Conservation (phyloP, 306 rosid species). For the Malus orientalis region DNA sequence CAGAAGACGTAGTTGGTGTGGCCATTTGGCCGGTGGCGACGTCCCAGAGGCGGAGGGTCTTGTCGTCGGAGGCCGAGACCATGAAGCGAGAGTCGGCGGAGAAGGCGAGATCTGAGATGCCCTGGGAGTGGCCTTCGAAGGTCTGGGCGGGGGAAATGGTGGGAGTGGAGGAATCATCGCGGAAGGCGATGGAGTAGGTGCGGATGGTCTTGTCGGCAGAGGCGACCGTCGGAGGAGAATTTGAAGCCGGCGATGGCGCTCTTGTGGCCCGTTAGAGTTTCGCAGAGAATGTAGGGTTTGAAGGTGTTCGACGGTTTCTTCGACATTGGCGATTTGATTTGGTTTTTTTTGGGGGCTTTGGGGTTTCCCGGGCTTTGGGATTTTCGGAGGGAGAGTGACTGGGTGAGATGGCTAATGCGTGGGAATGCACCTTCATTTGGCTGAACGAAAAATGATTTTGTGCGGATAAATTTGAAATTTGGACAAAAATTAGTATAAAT, state of each 20-base stretch:
- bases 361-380: not conserved
- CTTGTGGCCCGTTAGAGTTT: slow-evolving; percentile 69
- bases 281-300: slow-evolving; percentile 50
- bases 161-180: slow-evolving; percentile 29
- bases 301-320: slow-evolving; percentile 28
- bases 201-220: slow-evolving; percentile 95
- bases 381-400: not conserved
- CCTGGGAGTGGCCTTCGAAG: slow-evolving; percentile 74
- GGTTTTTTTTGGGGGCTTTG: not conserved
- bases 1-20: slow-evolving; percentile 92
- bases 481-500: too few species aligned
- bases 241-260: slow-evolving; percentile 75
- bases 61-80: slow-evolving; percentile 93
- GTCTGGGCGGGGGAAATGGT: slow-evolving; percentile 58
- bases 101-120: slow-evolving; percentile 88
- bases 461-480: too few species aligned
- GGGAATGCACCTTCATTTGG: too few species aligned
- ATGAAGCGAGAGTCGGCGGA: slow-evolving; percentile 79
- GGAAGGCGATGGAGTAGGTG: slow-evolving; percentile 43
- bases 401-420: too few species aligned
- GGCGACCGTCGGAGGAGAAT: slow-evolving; percentile 77
- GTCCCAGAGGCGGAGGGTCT: slow-evolving; percentile 90
- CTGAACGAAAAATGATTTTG: too few species aligned
- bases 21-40: slow-evolving; percentile 68
- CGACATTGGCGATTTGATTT: slow-evolving; percentile 21